These are phyloP conservation scores for Arabidopsis suecica DNA, from an alignment of 345 rosid genomes.

Conservation along the genomic window DNA sequence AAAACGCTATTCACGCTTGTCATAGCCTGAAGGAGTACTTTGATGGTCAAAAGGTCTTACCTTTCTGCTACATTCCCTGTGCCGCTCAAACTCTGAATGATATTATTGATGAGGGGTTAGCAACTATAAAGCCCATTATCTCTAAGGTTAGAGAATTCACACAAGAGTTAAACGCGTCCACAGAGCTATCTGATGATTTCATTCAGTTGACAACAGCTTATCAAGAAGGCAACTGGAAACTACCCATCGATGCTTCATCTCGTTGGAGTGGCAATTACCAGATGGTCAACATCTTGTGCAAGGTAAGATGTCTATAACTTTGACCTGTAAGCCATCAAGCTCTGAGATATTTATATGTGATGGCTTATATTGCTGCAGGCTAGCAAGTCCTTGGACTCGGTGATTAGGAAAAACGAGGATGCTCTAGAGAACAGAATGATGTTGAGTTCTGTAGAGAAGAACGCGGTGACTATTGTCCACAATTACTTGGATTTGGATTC, in stretches of 20 bases:
- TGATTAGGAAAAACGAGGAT: conserved; percentile 73
- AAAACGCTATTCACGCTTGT: conserved; percentile 77
- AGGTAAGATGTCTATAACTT: conserved; percentile 53
- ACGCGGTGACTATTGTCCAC: conserved; percentile 61
- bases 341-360: conserved; percentile 16
- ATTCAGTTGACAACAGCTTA: conserved; percentile 63
- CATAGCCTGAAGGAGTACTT: conserved; percentile 76
- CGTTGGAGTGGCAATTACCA: conserved; percentile 95
- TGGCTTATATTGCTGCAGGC: conserved; percentile 56
- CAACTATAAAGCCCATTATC: conserved; percentile 71
- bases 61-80: conserved; percentile 90
- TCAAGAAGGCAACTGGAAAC: conserved; percentile 90
- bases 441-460: conserved; percentile 71
- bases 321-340: conserved; percentile 15
- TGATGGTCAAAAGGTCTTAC: conserved; percentile 71
- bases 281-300: conserved; percentile 80
- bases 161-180: conserved; percentile 69
- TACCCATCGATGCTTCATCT: conserved; percentile 79
- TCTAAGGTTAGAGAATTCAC: conserved; percentile 80
- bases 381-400: conserved; percentile 77
- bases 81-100: conserved; percentile 80
- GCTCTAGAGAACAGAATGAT: conserved; percentile 57
- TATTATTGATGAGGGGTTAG: conserved; percentile 82
- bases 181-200: conserved; percentile 70
- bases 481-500: conserved; percentile 88